phyloP scores from a whole-genome alignment of 148 eudicot species.

The Gaultheria prostrata region DNA sequence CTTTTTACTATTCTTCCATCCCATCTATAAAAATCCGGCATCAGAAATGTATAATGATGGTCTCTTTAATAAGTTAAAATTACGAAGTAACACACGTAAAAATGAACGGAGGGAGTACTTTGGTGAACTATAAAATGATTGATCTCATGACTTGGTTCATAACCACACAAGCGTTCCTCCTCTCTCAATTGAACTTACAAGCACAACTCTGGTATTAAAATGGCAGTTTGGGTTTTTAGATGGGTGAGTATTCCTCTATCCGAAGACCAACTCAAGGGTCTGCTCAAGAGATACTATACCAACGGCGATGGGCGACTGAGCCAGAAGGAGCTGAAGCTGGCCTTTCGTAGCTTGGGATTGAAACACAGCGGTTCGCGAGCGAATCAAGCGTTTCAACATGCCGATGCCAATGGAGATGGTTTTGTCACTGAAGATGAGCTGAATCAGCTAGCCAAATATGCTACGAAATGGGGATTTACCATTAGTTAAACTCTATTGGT shows the following conservation, averaged over 20 bases:
- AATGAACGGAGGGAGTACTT: too few species aligned
- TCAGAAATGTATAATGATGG: too few species aligned
- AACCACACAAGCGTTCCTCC: not conserved
- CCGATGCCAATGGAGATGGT: constrained; percentile 16
- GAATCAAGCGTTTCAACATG: not conserved
- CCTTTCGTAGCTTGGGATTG: constrained; percentile 6
- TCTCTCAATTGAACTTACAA: not conserved
- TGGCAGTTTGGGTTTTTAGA: not conserved
- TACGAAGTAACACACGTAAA: too few species aligned
- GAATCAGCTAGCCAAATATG: constrained; percentile 7
- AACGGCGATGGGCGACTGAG: constrained; percentile 6
- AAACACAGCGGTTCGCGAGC: not conserved
- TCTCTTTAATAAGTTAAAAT: too few species aligned
- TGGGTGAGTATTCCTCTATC: not conserved
- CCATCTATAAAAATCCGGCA: too few species aligned
- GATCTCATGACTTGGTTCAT: not conserved
- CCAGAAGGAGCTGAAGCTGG: constrained; percentile 7
- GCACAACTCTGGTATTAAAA: not conserved
- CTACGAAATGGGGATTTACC: constrained; percentile 14
- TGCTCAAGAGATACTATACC: constrained; percentile 8
- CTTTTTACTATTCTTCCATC: too few species aligned
- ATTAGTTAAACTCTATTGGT: not conserved
- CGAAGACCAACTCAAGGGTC: constrained; percentile 2
- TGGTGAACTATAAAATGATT: not conserved
- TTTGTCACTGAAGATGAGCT: constrained; percentile 12